Conservation (phyloP, 129 eudicot genomes). For the Centella asiatica region DNA sequence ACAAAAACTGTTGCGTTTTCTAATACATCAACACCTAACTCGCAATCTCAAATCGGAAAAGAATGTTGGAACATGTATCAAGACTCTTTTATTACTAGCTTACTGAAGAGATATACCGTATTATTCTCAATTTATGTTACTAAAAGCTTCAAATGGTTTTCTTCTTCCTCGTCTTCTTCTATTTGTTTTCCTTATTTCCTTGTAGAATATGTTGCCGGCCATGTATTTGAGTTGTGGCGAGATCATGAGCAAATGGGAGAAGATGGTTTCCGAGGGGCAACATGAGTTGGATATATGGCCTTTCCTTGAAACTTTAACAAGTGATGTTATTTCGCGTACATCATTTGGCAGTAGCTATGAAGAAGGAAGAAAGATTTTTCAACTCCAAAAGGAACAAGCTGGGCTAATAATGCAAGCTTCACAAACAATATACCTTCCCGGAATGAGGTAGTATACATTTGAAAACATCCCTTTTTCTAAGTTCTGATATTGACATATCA, state of each 20-base stretch:
- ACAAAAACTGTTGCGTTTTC: no score
- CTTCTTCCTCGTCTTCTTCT: no score
- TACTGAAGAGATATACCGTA: no score
- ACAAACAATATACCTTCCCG: neutral
- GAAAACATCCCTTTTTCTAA: no score
- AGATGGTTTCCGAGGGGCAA: neutral
- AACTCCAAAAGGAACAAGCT: neutral
- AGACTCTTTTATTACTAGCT: no score
- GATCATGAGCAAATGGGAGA: neutral
- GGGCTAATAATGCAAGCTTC: neutral
- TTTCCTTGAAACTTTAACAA: neutral
- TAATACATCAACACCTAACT: no score
- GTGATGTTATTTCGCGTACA: neutral
- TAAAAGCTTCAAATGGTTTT: no score
- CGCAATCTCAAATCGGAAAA: no score
- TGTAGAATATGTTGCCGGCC: slow-evolving; percentile 1
- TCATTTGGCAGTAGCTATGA: neutral
- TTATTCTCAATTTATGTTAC: no score
- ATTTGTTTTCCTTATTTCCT: no score
- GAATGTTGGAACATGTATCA: no score
- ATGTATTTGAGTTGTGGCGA: neutral
- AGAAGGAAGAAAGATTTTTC: neutral
- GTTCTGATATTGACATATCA: no score
- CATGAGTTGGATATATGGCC: neutral
- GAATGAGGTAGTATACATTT: neutral